Conservation (phyloP, 2,329 filamentous ascomycete species). For the Calonectria pauciramosa region DNA sequence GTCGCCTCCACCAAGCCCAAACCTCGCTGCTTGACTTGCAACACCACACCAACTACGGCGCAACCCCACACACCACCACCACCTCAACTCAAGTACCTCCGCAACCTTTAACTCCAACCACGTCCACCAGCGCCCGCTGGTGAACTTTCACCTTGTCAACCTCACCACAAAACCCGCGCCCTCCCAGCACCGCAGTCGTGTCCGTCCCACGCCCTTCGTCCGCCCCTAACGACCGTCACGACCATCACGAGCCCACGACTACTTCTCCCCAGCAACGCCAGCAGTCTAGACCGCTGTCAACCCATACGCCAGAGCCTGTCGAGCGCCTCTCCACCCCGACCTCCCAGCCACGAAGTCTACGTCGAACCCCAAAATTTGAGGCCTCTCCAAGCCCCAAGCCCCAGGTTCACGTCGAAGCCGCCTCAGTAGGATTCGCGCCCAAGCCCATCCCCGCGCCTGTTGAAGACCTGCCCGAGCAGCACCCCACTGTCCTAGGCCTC, state of each 20-base stretch:
- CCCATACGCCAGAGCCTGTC: constrained; percentile 52
- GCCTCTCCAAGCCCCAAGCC: constrained; percentile 59
- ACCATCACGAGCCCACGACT: constrained; percentile 63
- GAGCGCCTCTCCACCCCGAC: constrained; percentile 61
- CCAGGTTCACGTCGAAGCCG: constrained; percentile 61
- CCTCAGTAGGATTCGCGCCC: constrained; percentile 63
- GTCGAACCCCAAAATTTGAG: constrained; percentile 66
- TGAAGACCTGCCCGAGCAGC: constrained; percentile 40
- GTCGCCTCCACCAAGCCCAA: constrained; percentile 25
- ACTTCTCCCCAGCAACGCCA: constrained; percentile 60
- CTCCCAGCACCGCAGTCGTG: constrained; percentile 58
- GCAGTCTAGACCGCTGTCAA: constrained; percentile 47
- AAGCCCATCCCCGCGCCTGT: constrained; percentile 46
- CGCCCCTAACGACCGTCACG: constrained; percentile 67
- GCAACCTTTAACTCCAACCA: not conserved
- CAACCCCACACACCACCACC: constrained; percentile 32
- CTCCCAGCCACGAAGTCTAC: constrained; percentile 62
- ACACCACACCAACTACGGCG: constrained; percentile 35
- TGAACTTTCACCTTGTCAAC: constrained; percentile 63
- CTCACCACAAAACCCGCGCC: constrained; percentile 42
- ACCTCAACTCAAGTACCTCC: constrained; percentile 15
- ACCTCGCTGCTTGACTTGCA: constrained; percentile 24
- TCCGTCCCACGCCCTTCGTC: constrained; percentile 56
- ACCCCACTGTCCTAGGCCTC: constrained; percentile 44
- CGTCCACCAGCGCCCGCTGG: constrained; percentile 56